These are phyloP conservation scores for Zygoascus bituminiphila DNA, from an alignment of 805 yeast species.

Conservation along the genomic window DNA sequence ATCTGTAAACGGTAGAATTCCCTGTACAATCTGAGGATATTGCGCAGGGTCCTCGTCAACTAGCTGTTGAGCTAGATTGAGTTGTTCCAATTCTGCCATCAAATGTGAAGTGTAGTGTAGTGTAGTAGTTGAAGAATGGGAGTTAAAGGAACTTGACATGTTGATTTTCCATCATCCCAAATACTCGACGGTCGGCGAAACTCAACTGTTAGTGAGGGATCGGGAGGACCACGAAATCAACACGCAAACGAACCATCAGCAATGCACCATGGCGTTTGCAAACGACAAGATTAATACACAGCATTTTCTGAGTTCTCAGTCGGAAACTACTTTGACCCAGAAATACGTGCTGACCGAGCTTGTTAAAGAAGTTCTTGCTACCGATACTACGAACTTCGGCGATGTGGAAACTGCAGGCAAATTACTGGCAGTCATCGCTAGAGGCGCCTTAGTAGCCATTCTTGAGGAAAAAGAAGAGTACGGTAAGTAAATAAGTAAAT, in stretches of 20 bases:
- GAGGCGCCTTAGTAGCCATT: constrained; percentile 3
- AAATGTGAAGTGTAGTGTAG: neutral
- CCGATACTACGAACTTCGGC: neutral
- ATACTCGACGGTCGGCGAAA: neutral
- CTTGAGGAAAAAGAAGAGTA: neutral
- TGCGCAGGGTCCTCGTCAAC: constrained; percentile 29
- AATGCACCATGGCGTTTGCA: no score
- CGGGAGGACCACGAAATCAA: neutral
- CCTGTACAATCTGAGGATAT: constrained; percentile 30
- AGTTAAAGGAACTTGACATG: no score
- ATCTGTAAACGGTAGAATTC: constrained; percentile 31
- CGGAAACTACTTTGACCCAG: constrained; percentile 6
- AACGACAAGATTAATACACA: neutral
- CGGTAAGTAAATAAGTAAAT: neutral
- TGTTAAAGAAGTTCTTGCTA: constrained; percentile 3
- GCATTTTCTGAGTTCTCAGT: constrained; percentile 4
- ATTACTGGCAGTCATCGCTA: constrained; percentile 1
- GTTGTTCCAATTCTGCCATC: constrained; percentile 22
- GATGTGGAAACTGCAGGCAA: constrained; percentile 4
- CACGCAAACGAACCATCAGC: neutral
- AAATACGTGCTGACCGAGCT: constrained; percentile 3
- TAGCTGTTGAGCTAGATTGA: constrained; percentile 30
- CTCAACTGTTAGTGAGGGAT: neutral
- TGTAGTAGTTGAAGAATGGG: no score
- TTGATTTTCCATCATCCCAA: neutral